Conservation (phyloP, 2,329 filamentous ascomycete species). For the Calonectria leucothoes region DNA sequence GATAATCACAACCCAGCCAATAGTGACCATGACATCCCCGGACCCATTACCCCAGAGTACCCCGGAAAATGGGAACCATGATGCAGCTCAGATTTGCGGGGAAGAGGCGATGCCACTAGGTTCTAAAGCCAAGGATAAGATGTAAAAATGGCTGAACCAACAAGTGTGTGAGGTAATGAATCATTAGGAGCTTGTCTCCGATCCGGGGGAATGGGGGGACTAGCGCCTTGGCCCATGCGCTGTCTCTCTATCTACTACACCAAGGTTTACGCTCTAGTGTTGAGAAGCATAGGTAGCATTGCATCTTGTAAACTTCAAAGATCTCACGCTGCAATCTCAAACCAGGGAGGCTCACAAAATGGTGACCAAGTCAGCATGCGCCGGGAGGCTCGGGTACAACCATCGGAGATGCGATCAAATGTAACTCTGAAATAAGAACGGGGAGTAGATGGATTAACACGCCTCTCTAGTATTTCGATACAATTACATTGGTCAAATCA, state of each 20-base stretch:
- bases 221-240: background rate
- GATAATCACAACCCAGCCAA: background rate
- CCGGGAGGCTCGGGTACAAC: background rate
- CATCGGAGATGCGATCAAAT: background rate
- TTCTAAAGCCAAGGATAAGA: background rate
- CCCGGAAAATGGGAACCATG: conserved; percentile 35
- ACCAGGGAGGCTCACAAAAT: background rate
- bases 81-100: conserved; percentile 19
- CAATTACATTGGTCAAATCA: background rate
- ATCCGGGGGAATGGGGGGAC: background rate
- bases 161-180: conserved; percentile 14
- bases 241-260: background rate
- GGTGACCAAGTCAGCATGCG: background rate
- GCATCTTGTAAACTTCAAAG: background rate
- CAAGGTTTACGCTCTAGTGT: no score
- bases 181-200: conserved; percentile 15
- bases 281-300: background rate
- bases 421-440: background rate
- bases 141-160: background rate
- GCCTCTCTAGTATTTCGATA: background rate
- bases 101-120: conserved; percentile 7
- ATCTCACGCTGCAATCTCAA: background rate
- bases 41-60: conserved; percentile 25
- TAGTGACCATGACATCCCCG: background rate
- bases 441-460: background rate